phyloP scores from a whole-genome alignment of 176 grass and related monocot species.

The Lolium multiflorum region DNA sequence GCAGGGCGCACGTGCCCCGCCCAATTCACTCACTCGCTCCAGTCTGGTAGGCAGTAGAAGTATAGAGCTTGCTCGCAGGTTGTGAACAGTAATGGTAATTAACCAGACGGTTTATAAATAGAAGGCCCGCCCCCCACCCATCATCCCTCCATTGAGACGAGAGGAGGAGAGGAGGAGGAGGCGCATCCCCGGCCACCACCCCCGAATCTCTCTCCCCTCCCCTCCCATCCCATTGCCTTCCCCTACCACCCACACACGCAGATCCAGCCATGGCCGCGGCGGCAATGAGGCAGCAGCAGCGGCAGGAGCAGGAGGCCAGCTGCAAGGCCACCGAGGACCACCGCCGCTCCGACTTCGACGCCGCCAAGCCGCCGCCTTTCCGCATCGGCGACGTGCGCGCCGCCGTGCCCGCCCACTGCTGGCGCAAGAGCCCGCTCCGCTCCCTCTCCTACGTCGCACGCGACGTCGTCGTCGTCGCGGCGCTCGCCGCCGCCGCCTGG shows the following conservation, averaged over 20 bases:
- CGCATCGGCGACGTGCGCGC: slow-evolving; percentile 58
- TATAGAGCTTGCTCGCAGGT: not conserved
- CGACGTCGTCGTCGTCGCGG: slow-evolving; percentile 48
- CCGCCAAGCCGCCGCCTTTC: slow-evolving; percentile 38
- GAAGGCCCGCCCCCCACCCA: not conserved
- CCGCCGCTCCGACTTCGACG: slow-evolving; percentile 8
- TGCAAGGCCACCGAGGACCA: slow-evolving; percentile 34
- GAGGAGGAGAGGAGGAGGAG: slow-evolving; percentile 20
- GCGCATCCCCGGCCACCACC: slow-evolving; percentile 4
- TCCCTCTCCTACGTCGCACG: slow-evolving; percentile 72
- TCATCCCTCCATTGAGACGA: slow-evolving; percentile 20
- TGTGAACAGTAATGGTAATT: not conserved
- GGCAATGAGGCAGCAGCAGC: slow-evolving; percentile 13
- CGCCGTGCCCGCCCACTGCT: slow-evolving; percentile 73
- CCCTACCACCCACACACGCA: not conserved
- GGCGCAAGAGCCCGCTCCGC: slow-evolving; percentile 67
- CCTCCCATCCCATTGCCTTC: not conserved
- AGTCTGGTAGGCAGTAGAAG: no score
- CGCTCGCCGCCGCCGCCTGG: slow-evolving; percentile 40
- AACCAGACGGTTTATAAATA: slow-evolving; percentile 15
- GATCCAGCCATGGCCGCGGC: slow-evolving; percentile 25
- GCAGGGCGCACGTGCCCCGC: slow-evolving; percentile 6
- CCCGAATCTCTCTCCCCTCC: slow-evolving; percentile 22
- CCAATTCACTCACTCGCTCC: not conserved
- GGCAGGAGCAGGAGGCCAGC: slow-evolving; percentile 17